Base-by-base conservation (phyloP, 2,329 filamentous ascomycete genomes). In the Cladosporium velox region DNA sequence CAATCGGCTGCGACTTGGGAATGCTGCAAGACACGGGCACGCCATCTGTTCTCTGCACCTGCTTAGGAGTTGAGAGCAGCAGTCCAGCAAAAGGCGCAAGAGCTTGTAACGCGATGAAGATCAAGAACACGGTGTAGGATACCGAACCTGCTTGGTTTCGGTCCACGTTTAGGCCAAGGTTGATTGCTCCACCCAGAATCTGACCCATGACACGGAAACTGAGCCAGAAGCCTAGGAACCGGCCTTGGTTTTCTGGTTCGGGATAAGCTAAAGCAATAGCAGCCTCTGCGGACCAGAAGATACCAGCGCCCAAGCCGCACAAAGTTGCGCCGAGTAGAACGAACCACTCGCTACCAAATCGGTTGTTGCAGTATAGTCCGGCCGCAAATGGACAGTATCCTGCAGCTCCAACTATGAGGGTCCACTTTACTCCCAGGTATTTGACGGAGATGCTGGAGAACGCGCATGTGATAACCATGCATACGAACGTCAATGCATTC, bases 201-300 rank as follows among this genome's bases (percentile, higher is more conserved):
- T 91, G 89, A 0, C 90, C 90, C 1, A 82, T 80, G 1, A 90
- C 81, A 3, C 85, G 81, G 68, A 84, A 87, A 5, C 80, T 84
- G 4, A 91, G 81, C 90, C 90, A 92, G 72, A 89, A 88, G 0
- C 88, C 90, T 0, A 92, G 79, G 21, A 87, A 86, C 18, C 84
- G 84, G 0, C 88, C 88, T 63, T 86, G 84, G 58, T 90, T 90
- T 73, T 86, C 87, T 0, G 89, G 88, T 71, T 92, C 90, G 0
- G 90, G 89, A 69, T 92, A 92, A 0, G 87, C 83, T 24, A 92
- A 85, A 0, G 89, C 89, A 65, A 92, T 90, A 0, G 90, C 89
- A 0, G 88, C 88, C 77, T 92, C 90, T 0, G 89, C 86, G 82
- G 88, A 88, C 90, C 90, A 92, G 76, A 92, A 92, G 0, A 92